Evolutionary conservation across 208 protist genomes (phyloP).

Genomic region (Leishmania aethiopica): DNA sequence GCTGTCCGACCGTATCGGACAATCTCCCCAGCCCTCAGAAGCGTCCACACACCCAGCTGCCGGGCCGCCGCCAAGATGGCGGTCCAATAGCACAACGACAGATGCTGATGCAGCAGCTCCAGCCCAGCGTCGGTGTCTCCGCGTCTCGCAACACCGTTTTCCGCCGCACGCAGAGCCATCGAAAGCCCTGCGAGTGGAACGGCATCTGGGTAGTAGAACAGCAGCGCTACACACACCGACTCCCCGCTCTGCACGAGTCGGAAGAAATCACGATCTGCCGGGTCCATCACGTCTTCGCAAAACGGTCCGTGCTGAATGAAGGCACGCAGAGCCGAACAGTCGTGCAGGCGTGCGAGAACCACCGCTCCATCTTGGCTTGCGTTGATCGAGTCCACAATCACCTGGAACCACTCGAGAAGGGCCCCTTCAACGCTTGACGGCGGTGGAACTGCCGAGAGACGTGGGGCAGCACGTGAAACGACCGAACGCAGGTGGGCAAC

Average conservation of each 20-base stretch:
- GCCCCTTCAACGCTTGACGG: slow-evolving; percentile 29
- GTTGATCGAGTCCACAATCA: slow-evolving; percentile 14
- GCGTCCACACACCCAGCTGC: slow-evolving; percentile 47
- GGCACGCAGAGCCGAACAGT: slow-evolving; percentile 6
- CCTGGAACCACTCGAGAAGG: slow-evolving; percentile 35
- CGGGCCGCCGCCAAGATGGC: slow-evolving; percentile 17
- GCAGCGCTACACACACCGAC: slow-evolving; percentile 44
- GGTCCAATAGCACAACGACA: slow-evolving; percentile 35
- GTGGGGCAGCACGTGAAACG: not conserved
- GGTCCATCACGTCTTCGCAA: slow-evolving; percentile 21
- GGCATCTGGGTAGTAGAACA: slow-evolving; percentile 62
- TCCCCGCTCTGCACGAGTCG: slow-evolving; percentile 39
- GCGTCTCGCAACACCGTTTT: not conserved
- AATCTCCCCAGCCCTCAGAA: slow-evolving; percentile 60
- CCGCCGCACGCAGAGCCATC: slow-evolving; percentile 1
- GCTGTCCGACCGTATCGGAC: slow-evolving; percentile 40
- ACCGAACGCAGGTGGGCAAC: slow-evolving; percentile 22
- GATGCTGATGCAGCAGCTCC: slow-evolving; percentile 11
- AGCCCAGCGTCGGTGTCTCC: not conserved
- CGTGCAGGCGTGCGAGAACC: not conserved
- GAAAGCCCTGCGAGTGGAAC: slow-evolving; percentile 35
- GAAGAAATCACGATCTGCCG: slow-evolving; percentile 32
- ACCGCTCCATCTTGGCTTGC: not conserved
- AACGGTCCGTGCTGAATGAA: slow-evolving; percentile 29
- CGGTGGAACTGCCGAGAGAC: not conserved